These are phyloP conservation scores for Trichoderma asperelloides DNA, from an alignment of 495 filamentous ascomycete genomes.

Conservation along the genomic window DNA sequence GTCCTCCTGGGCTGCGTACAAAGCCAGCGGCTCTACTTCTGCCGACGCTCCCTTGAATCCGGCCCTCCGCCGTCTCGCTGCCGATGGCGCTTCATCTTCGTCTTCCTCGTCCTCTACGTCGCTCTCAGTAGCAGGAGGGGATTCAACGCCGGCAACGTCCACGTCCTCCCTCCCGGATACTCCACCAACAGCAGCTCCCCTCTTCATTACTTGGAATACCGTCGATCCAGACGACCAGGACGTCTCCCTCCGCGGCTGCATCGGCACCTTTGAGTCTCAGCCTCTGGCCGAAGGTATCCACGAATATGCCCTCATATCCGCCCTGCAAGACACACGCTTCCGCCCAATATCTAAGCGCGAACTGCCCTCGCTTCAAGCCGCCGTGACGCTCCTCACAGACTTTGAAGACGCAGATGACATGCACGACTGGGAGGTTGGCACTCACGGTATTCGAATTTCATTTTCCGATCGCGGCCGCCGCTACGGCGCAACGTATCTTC, in stretches of 20 bases:
- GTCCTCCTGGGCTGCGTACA: conserved; percentile 57
- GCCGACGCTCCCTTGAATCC: conserved; percentile 11
- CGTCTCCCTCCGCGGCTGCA: conserved; percentile 76
- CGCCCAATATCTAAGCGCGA: conserved; percentile 58
- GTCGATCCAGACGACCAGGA: conserved; percentile 38
- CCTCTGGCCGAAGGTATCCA: conserved; percentile 62
- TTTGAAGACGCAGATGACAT: conserved; percentile 64
- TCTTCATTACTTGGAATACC: conserved; percentile 96
- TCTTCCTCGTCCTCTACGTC: conserved; percentile 4
- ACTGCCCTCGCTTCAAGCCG: conserved; percentile 58
- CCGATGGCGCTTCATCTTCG: neutral
- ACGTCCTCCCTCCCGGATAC: conserved; percentile 21
- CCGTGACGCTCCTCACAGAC: conserved; percentile 65
- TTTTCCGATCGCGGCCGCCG: conserved; percentile 59
- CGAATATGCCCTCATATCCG: conserved; percentile 81
- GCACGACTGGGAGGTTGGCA: conserved; percentile 80
- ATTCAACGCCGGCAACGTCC: conserved; percentile 29
- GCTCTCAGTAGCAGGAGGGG: neutral
- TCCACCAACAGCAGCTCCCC: conserved; percentile 43
- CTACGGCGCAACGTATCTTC: conserved; percentile 81
- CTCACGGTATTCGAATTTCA: conserved; percentile 71
- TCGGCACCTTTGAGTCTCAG: conserved; percentile 86
- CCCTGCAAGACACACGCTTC: conserved; percentile 83
- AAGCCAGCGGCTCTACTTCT: conserved; percentile 20
- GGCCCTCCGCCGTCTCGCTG: conserved; percentile 13